Evolutionary conservation across 2,329 filamentous ascomycete species (phyloP), one percentile per base, ranked within the genome.

Genomic region (Apiospora saccharicola): DNA sequence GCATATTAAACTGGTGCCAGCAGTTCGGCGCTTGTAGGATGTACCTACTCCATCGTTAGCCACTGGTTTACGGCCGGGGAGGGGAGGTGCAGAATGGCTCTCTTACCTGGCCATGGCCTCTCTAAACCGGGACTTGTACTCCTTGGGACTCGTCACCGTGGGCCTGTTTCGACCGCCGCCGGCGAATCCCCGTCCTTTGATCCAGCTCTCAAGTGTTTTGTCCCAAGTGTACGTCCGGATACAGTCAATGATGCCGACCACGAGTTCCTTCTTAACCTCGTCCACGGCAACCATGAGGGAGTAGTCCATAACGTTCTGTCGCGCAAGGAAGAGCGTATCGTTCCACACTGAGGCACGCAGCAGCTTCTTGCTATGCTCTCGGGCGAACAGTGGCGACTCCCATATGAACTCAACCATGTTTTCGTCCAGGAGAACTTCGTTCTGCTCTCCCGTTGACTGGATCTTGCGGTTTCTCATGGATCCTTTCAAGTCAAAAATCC

Each of bases 351-450:
- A 96, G 70, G 94, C 93, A 74, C 94, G 91, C 44, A 99, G 89
- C 16, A 98, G 88, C 81, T 97, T 98, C 85, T 98, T 98, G 34
- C 94, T 96, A 83, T 99, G 96, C 81, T 99, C 96, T 67, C 97
- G 91, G 13, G 96, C 93, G 81, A 99, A 99, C 22, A 99, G 88
- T 0, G 96, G 97, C 1, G 94, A 97, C 81, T 99, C 96, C 78
- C 98, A 99, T 75, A 99, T 98, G 81, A 97, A 98, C 81, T 99
- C 97, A 13, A 99, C 96, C 89, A 99, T 96, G 83, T 99, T 99
- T 80, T 99, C 97, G 79, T 99, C 96, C 0, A 99, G 88, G 3
- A 99, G 89, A 3, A 99, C 96, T 82, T 99, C 96, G 76, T 98
- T 96, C 75, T 96, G 93, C 83, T 98, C 94, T 70, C 96, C 97